Base-by-base conservation (phyloP, 192 early-diverging fungal genomes). In the Mortierella claussenii region DNA sequence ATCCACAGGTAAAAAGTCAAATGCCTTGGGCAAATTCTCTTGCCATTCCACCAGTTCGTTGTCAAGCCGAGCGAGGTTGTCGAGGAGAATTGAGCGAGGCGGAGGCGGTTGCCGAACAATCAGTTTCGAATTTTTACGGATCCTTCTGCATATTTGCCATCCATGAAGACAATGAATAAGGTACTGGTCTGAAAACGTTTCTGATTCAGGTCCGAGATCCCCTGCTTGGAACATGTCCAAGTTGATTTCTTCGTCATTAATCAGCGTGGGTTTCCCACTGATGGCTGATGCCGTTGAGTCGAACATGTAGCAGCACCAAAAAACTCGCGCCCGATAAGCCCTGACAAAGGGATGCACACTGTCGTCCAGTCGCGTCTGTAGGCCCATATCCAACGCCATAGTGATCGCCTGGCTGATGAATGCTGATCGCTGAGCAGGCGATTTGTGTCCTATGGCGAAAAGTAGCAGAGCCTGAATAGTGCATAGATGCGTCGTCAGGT, bases 331-430 rank as follows among this genome's bases (percentile, higher is more conserved):
- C n/a, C 73, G 21, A 20, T 76, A 76, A 3, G 73, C 64, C 3
- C 73, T 49, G 34, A 76, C 36, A 32, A 67, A 62, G 0, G 42
- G 55, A 36, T 61, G 27, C 1, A 57, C 37, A 30, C 40, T 50
- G 18, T 62, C 65, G 40, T 66, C 63, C 17, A 76, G 27, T 36
- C 59, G 58, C 12, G 50, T 66, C 4, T 76, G 63, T 20, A 76
- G 46, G 15, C 73, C 59, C 73, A 76, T 76, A 26, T 76, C 73
- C n/a, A 76, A 30, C 18, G 58, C 73, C 73, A 76, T 76, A 1
- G 64, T 76, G 37, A 76, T 62, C 15, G 73, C 73, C n/a, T 76
- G 73, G 28, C 73, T 76, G 36, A 76, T 67, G 18, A 67, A 76
- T 21, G 52, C 73, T 0, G 65, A 76, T 17, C 73, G 56, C 23